Percentiles rank a stretch among this genome's conserved stretches.
These are phyloP conservation scores for Prunus salicina DNA, from an alignment of 306 rosid species.

Conservation along the genomic window DNA sequence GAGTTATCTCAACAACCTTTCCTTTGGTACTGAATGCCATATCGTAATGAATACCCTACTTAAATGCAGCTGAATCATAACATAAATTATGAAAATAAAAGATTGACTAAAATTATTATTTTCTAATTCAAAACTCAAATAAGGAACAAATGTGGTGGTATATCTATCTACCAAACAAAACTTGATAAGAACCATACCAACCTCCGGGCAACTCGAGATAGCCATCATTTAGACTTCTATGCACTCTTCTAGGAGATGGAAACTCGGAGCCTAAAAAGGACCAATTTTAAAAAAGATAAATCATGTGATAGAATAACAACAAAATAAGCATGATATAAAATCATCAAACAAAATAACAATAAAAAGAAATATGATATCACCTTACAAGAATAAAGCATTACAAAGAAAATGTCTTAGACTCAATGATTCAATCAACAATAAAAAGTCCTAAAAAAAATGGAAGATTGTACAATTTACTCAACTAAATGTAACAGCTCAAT, in stretches of 20 bases:
- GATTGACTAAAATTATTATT: neutral
- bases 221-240: slow-evolving; percentile 37
- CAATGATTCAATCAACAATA: slow-evolving; percentile 1
- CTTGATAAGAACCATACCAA: slow-evolving; percentile 25
- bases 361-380: neutral
- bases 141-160: neutral
- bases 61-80: neutral
- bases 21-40: neutral
- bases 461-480: neutral
- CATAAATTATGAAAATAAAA: neutral
- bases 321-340: slow-evolving; percentile 4
- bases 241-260: slow-evolving; percentile 47
- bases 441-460: neutral
- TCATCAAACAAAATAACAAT: neutral
- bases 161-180: neutral
- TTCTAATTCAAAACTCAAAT: neutral
- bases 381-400: slow-evolving; percentile 1
- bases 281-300: slow-evolving; percentile 6
- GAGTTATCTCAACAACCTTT: neutral
- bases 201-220: slow-evolving; percentile 66
- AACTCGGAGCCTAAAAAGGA: slow-evolving; percentile 47
- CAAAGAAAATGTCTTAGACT: neutral
- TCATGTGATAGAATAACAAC: slow-evolving; percentile 1
- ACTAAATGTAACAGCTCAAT: neutral
- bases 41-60: neutral